phyloP scores from a whole-genome alignment of 2,329 filamentous ascomycete species.

The Apiospora rasikravindrae region DNA sequence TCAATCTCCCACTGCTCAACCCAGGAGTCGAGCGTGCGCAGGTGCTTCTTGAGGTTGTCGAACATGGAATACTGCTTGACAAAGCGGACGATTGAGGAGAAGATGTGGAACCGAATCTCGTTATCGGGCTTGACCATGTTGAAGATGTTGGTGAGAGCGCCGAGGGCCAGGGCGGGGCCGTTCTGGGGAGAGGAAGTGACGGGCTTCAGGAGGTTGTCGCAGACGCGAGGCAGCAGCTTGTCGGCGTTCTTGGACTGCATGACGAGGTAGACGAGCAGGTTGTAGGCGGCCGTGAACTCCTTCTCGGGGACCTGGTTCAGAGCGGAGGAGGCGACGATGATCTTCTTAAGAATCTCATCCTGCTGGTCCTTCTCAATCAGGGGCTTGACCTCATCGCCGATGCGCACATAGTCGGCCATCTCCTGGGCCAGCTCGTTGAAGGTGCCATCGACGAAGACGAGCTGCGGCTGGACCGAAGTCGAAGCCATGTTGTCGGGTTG shows the following conservation, averaged over 20 bases:
- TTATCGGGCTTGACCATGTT: slow-evolving; percentile 83
- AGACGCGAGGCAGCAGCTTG: slow-evolving; percentile 86
- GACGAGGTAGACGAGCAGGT: slow-evolving; percentile 93
- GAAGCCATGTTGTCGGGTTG: slow-evolving; percentile 25
- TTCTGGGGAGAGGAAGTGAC: slow-evolving; percentile 85
- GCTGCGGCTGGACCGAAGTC: slow-evolving; percentile 53
- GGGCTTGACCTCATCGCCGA: slow-evolving; percentile 77
- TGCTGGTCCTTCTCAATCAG: slow-evolving; percentile 77
- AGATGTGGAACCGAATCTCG: slow-evolving; percentile 86
- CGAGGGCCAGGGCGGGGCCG: slow-evolving; percentile 84
- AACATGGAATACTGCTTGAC: slow-evolving; percentile 78
- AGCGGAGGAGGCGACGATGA: slow-evolving; percentile 78
- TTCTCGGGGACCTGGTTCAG: slow-evolving; percentile 91
- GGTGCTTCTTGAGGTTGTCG: slow-evolving; percentile 81
- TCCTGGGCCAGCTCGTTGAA: slow-evolving; percentile 94
- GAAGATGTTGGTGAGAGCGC: slow-evolving; percentile 93
- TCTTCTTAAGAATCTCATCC: slow-evolving; percentile 87
- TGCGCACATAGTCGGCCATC: slow-evolving; percentile 92
- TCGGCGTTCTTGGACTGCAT: slow-evolving; percentile 84
- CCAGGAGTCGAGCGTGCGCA: slow-evolving; percentile 85
- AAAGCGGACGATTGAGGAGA: slow-evolving; percentile 85
- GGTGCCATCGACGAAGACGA: slow-evolving; percentile 84
- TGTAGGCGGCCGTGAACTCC: slow-evolving; percentile 95
- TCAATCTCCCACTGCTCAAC: slow-evolving; percentile 81
- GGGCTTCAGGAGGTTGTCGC: slow-evolving; percentile 86